phyloP scores from a whole-genome alignment of 2,329 filamentous ascomycete genomes.

The Beauveria caledonica region DNA sequence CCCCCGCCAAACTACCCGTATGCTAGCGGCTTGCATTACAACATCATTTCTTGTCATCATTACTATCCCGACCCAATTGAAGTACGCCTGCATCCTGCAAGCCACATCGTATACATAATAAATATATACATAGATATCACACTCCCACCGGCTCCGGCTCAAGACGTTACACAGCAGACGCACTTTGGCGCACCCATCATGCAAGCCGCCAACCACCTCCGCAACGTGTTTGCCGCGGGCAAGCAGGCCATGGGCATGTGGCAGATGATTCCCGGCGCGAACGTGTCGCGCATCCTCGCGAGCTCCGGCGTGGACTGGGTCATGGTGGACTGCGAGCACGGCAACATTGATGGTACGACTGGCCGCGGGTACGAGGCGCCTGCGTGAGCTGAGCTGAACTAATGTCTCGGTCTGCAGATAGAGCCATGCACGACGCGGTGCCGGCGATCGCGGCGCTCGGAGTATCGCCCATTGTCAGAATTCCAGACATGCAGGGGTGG shows the following conservation, averaged over 20 bases:
- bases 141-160: too few relatives aligned
- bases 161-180: background rate
- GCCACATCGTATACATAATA: background rate
- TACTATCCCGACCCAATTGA: background rate
- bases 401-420: slow-evolving; percentile 24
- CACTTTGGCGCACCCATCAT: slow-evolving; percentile 20
- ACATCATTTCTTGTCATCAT: background rate
- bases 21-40: background rate
- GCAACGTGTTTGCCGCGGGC: slow-evolving; percentile 39
- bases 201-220: slow-evolving; percentile 40
- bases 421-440: slow-evolving; percentile 45
- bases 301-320: slow-evolving; percentile 59
- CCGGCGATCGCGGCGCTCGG: slow-evolving; percentile 45
- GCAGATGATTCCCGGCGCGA: slow-evolving; percentile 56
- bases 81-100: background rate
- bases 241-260: slow-evolving; percentile 48
- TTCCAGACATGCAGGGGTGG: slow-evolving; percentile 46
- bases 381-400: background rate
- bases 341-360: slow-evolving; percentile 37
- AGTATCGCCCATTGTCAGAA: slow-evolving; percentile 45
- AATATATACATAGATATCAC: too few relatives aligned
- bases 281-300: slow-evolving; percentile 52
- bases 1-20: background rate
- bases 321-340: slow-evolving; percentile 49
- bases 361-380: background rate